phyloP scores from a whole-genome alignment of 768 basidiomycete genomes.

The Leccinum sublutescens region DNA sequence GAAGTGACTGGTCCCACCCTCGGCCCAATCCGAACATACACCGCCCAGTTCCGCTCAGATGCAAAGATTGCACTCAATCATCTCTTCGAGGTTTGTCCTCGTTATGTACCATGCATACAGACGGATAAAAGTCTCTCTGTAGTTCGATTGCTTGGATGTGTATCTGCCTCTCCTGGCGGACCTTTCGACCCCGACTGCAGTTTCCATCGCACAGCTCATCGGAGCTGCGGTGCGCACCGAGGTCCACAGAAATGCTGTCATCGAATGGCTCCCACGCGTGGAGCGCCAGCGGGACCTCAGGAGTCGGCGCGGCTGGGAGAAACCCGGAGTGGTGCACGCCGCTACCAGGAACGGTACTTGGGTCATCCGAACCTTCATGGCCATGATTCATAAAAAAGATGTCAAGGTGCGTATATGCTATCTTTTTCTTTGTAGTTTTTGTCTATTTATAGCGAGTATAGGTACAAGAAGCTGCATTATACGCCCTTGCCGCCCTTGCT shows the following conservation, averaged over 20 bases:
- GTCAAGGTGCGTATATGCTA: slow-evolving; percentile 43
- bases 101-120: neutral
- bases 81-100: slow-evolving; percentile 53
- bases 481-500: slow-evolving; percentile 62
- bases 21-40: slow-evolving; percentile 51
- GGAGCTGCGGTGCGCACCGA: slow-evolving; percentile 49
- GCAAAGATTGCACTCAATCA: slow-evolving; percentile 57
- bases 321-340: slow-evolving; percentile 40
- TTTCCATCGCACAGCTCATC: slow-evolving; percentile 59
- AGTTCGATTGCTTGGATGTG: slow-evolving; percentile 63
- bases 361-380: slow-evolving; percentile 52
- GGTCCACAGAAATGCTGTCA: slow-evolving; percentile 47
- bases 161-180: slow-evolving; percentile 63
- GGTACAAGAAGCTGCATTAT: slow-evolving; percentile 65
- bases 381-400: slow-evolving; percentile 50
- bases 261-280: slow-evolving; percentile 60
- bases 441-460: slow-evolving; percentile 22
- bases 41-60: slow-evolving; percentile 42
- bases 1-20: slow-evolving; percentile 69
- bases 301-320: slow-evolving; percentile 74
- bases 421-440: neutral
- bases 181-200: slow-evolving; percentile 39
- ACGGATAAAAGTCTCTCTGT: neutral
- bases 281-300: slow-evolving; percentile 57
- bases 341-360: slow-evolving; percentile 53